Percentiles rank a stretch among this genome's conserved stretches.
Conservation (phyloP, 495 filamentous ascomycete genomes). For the Xylaria bambusicola region DNA sequence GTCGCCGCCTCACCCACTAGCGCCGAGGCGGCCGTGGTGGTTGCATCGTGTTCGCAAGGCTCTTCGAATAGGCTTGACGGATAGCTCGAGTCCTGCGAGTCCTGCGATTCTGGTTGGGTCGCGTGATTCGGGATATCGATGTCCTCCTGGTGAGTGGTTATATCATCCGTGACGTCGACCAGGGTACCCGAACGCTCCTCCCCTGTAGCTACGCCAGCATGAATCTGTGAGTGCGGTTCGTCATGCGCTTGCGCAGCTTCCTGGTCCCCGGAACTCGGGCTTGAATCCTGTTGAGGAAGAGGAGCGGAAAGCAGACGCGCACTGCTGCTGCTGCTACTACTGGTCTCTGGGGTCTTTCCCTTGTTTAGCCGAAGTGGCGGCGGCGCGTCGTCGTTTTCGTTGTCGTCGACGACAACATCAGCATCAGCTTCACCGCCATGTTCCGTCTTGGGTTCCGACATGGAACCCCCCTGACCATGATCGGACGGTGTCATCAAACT, state of each 20-base stretch:
- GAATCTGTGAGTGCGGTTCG: not conserved
- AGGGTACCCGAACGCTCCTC: not conserved
- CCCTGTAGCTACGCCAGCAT: not conserved
- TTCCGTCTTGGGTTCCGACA: not conserved
- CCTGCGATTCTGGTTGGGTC: not conserved
- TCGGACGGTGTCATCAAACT: not conserved
- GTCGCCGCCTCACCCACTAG: constrained; percentile 4
- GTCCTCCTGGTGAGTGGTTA: not conserved
- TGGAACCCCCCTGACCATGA: not conserved
- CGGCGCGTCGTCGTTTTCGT: not conserved
- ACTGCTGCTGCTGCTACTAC: too few relatives aligned
- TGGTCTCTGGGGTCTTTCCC: constrained; percentile 14
- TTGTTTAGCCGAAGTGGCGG: constrained; percentile 6
- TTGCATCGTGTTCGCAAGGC: not conserved
- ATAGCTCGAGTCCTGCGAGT: constrained; percentile 8
- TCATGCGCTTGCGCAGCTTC: not conserved
- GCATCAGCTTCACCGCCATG: not conserved
- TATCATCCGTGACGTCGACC: not conserved
- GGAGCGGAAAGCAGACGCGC: not conserved
- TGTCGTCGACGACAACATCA: too few relatives aligned
- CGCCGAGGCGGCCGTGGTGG: constrained; percentile 2
- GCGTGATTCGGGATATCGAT: not conserved
- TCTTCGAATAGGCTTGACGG: constrained; percentile 7
- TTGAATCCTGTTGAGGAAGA: not conserved
- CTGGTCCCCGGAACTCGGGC: not conserved